A percentile compares a stretch with the other conserved stretches of the same genome.
Evolutionary conservation across 2,329 filamentous ascomycete species (phyloP).

Genomic region (Alternaria arborescens): DNA sequence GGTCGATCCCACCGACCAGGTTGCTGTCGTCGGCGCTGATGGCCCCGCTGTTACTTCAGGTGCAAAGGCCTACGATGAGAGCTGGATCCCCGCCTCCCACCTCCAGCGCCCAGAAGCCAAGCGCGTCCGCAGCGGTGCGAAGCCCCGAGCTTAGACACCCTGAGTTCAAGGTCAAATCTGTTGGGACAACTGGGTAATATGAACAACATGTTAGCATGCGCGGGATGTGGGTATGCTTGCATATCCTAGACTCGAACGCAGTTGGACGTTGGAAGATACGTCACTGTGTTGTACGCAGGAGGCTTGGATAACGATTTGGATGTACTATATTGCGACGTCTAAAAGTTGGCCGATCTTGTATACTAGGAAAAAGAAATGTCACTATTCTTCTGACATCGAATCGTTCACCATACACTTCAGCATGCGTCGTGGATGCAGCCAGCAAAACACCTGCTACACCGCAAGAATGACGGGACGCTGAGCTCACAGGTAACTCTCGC

Average conservation of each 20-base stretch:
- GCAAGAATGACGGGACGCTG: conserved; percentile 4
- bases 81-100: conserved; percentile 91
- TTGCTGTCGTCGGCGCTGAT: conserved; percentile 73
- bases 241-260: not conserved
- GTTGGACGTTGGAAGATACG: not conserved
- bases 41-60: conserved; percentile 73
- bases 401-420: not conserved
- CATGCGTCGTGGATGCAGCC: conserved; percentile 3
- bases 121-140: conserved; percentile 63
- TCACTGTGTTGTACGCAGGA: conserved; percentile 1
- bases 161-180: not conserved
- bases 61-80: conserved; percentile 83
- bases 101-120: conserved; percentile 81
- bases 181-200: not conserved
- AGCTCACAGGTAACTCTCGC: not conserved
- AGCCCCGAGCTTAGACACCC: conserved; percentile 41
- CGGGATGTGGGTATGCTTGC: not conserved
- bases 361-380: conserved; percentile 20
- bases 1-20: conserved; percentile 66
- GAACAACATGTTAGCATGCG: not conserved
- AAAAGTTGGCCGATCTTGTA: conserved; percentile 30
- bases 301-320: conserved; percentile 15
- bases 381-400: conserved; percentile 7
- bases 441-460: not conserved
- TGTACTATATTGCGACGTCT: conserved; percentile 22